phyloP scores from a whole-genome alignment of 1,284 basidiomycete genomes.

The Sporisorium exsertum region DNA sequence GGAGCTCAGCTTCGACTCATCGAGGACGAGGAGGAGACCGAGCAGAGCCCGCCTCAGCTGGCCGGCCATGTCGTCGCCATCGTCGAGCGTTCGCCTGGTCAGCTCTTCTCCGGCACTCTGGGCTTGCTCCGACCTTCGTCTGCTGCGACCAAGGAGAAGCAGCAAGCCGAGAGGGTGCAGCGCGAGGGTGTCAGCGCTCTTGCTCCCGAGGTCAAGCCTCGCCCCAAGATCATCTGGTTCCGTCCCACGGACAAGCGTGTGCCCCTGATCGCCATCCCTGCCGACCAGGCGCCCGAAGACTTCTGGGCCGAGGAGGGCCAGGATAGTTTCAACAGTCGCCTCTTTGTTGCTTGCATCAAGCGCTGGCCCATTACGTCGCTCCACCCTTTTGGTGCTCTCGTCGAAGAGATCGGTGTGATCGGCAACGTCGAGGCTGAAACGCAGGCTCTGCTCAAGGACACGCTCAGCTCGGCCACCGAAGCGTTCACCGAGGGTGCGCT shows the following conservation, averaged over 20 bases:
- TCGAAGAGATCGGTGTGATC: slow-evolving; percentile 98
- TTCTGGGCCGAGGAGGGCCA: slow-evolving; percentile 86
- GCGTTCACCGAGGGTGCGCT: slow-evolving; percentile 77
- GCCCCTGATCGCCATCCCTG: slow-evolving; percentile 96
- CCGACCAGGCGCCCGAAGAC: slow-evolving; percentile 93
- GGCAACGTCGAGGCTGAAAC: slow-evolving; percentile 98
- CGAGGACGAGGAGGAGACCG: slow-evolving; percentile 93
- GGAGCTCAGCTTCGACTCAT: slow-evolving; percentile 95
- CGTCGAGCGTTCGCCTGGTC: slow-evolving; percentile 97
- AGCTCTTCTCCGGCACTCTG: slow-evolving; percentile 96
- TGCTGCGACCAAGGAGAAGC: slow-evolving; percentile 98
- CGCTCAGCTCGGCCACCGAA: slow-evolving; percentile 74
- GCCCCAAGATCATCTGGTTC: slow-evolving; percentile 99
- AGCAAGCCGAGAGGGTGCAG: slow-evolving; percentile 95
- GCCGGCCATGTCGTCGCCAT: slow-evolving; percentile 98
- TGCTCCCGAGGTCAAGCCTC: slow-evolving; percentile 76
- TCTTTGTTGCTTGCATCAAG: slow-evolving; percentile 99
- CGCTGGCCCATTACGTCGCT: slow-evolving; percentile 87
- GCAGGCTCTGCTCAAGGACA: slow-evolving; percentile 95
- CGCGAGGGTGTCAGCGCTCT: slow-evolving; percentile 84
- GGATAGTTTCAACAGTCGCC: slow-evolving; percentile 86
- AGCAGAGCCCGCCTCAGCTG: slow-evolving; percentile 71
- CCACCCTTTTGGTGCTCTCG: slow-evolving; percentile 97
- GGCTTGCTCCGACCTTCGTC: slow-evolving; percentile 95
- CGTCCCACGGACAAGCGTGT: slow-evolving; percentile 99